Conservation (phyloP, 257 asterid species). For the Solanum paucissectum region DNA sequence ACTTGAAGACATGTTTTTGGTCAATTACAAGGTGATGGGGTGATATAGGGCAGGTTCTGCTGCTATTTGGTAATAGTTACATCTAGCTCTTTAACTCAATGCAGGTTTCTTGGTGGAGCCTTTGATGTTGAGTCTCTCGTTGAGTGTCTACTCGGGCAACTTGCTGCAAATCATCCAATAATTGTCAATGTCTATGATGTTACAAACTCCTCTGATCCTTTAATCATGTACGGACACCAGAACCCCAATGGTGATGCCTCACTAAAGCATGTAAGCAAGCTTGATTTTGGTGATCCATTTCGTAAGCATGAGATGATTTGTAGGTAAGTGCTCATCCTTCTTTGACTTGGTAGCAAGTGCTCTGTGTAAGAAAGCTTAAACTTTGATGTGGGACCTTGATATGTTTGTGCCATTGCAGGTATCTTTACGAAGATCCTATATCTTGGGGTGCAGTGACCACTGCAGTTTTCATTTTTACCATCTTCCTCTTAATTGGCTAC, state of each 20-base stretch:
- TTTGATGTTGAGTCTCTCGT: conserved; percentile 89
- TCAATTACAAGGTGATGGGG: neutral
- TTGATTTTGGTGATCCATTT: conserved; percentile 86
- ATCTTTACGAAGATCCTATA: conserved; percentile 68
- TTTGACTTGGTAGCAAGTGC: neutral
- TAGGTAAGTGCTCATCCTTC: conserved; percentile 32
- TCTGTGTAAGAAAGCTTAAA: neutral
- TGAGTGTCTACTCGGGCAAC: conserved; percentile 84
- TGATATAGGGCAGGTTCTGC: neutral
- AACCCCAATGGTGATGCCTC: conserved; percentile 48
- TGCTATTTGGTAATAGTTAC: neutral
- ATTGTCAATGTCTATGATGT: conserved; percentile 75
- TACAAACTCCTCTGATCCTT: conserved; percentile 70
- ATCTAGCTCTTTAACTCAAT: neutral
- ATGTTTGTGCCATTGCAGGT: conserved; percentile 28
- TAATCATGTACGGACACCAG: conserved; percentile 62
- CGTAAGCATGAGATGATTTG: conserved; percentile 91
- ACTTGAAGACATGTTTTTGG: neutral
- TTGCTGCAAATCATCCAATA: conserved; percentile 68
- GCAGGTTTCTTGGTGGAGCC: conserved; percentile 91
- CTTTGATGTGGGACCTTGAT: neutral
- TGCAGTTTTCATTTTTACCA: conserved; percentile 42
- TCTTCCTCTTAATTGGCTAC: conserved; percentile 47
- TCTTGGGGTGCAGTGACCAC: conserved; percentile 51
- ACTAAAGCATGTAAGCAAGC: conserved; percentile 57